phyloP scores from a whole-genome alignment of 352 stramenopile species.

The Phytopythium kandeliae region DNA sequence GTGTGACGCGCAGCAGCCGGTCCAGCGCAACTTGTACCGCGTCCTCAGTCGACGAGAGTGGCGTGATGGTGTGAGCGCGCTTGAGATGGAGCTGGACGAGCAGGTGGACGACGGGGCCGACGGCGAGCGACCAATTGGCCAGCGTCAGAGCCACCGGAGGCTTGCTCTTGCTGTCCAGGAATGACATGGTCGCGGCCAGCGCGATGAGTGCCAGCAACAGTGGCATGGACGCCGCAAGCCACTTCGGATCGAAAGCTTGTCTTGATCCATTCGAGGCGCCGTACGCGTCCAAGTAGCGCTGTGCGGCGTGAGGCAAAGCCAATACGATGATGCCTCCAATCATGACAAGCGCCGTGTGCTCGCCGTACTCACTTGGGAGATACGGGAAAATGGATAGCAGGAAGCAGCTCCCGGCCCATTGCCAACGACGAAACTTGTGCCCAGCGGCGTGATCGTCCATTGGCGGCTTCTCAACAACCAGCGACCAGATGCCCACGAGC shows the following conservation, averaged over 20 bases:
- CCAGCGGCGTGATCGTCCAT: constrained; percentile 1
- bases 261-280: neutral
- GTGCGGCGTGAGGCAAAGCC: constrained; percentile 1
- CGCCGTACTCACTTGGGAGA: constrained; percentile 65
- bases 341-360: constrained; percentile 55
- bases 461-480: constrained; percentile 7
- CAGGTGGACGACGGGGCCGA: constrained; percentile 33
- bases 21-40: constrained; percentile 6
- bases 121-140: constrained; percentile 47
- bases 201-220: constrained; percentile 33
- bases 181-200: constrained; percentile 47
- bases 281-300: neutral
- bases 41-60: neutral
- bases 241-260: neutral
- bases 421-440: neutral
- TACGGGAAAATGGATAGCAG: constrained; percentile 70
- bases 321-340: constrained; percentile 34
- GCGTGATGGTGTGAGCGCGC: too few species aligned
- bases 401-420: constrained; percentile 40
- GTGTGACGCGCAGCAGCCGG: constrained; percentile 49
- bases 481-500: constrained; percentile 45
- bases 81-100: constrained; percentile 4
- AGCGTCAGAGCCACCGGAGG: constrained; percentile 42
- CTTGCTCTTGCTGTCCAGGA: constrained; percentile 48
- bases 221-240: constrained; percentile 8